phyloP scores from a whole-genome alignment of 805 yeast species.

The Saitoella complicata region DNA sequence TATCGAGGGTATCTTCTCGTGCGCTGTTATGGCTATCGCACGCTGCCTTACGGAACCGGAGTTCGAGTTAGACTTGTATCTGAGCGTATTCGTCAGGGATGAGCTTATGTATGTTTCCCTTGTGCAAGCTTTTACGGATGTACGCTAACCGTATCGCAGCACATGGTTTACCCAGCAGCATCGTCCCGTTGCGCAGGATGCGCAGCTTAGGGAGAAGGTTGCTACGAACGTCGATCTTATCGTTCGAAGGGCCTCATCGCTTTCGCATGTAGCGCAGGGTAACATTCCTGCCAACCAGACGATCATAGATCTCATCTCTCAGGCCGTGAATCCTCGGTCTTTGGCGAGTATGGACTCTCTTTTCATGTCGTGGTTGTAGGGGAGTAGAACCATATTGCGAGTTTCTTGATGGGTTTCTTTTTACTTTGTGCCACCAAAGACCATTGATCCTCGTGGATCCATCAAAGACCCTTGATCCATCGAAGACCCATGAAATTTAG shows the following conservation, averaged over 20 bases:
- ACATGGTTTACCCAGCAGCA: constrained; percentile 86
- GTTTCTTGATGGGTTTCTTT: no score
- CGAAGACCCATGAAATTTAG: no score
- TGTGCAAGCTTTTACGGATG: neutral
- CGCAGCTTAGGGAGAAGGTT: constrained; percentile 73
- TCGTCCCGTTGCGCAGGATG: constrained; percentile 64
- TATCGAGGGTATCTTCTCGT: constrained; percentile 78
- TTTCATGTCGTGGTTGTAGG: constrained; percentile 89
- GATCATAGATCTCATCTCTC: constrained; percentile 75
- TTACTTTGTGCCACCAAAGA: no score
- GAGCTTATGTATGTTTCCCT: constrained; percentile 41
- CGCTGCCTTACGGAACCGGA: constrained; percentile 82
- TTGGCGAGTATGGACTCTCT: constrained; percentile 79
- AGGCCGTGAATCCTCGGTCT: constrained; percentile 89
- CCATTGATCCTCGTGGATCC: no score
- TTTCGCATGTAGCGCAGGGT: constrained; percentile 48
- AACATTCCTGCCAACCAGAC: constrained; percentile 71
- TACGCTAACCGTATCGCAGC: neutral
- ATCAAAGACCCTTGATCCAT: no score
- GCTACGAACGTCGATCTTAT: constrained; percentile 75
- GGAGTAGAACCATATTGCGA: neutral
- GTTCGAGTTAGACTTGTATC: constrained; percentile 74
- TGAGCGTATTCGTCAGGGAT: constrained; percentile 89
- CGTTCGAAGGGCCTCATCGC: constrained; percentile 57
- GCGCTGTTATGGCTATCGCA: constrained; percentile 69